Evolutionary conservation across 257 asterid species (phyloP), one percentile per base, ranked within the genome.

Genomic region (Fraxinus quadrangulata): DNA sequence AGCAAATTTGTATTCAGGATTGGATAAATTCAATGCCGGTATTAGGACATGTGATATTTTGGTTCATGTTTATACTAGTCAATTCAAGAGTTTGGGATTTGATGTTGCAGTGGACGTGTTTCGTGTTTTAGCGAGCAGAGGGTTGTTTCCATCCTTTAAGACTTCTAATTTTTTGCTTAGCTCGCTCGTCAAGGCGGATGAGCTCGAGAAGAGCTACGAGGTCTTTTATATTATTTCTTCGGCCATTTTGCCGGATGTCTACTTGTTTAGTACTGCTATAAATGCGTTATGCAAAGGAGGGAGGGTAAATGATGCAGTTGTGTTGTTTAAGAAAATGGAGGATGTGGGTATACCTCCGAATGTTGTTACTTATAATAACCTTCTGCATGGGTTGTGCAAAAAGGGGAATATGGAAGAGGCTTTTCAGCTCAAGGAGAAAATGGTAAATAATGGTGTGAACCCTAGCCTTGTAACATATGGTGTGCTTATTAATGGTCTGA

Each of bases 81-180:
- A 85, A 77, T 88, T 94, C 78, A 85, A 77, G 87, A 77, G 76
- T 79, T 76, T 78, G 73, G 92, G 97, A 13, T 82, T 86, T 69
- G 84, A 81, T 83, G 91, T 83, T 81, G 89, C 85, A 2, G 77
- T 92, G 74, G 92, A 88, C 40, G 90, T 86, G 77, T 85, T 94
- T 75, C 72, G 82, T 82, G 31, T 83, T 49, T 75, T 94, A 76
- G 86, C 88, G 0, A 77, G 86, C 76, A 85, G 79, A 74, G 92
- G 95, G 45, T 80, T 94, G 82, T 76, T 91, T 72, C 97, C 97
- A 5, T 90, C 97, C 24, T 81, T 88, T 77, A 92, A 83, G 86
- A 94, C 97, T 73, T 85, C 96, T 82, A 85, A 72, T 75, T 82
- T 91, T 90, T 79, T 94, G 77, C 85, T 94, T 88, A 91, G 88